phyloP scores from a whole-genome alignment of 306 rosid species.

The Luffa aegyptiaca region DNA sequence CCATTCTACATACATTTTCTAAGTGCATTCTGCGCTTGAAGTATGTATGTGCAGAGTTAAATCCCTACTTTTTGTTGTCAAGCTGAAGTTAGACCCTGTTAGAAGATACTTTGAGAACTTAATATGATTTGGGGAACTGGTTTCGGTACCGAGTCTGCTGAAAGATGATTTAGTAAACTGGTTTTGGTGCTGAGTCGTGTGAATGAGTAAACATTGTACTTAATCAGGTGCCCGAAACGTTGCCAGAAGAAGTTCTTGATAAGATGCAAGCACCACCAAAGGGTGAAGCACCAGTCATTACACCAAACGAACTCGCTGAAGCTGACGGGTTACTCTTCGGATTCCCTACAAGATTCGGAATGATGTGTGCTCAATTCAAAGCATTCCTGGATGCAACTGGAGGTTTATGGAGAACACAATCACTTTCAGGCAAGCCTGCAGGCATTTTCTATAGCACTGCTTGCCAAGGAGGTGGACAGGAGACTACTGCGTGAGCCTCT shows the following conservation, averaged over 20 bases:
- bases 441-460: slow-evolving; percentile 80
- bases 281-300: slow-evolving; percentile 60
- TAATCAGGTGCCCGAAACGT: slow-evolving; percentile 71
- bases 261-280: slow-evolving; percentile 85
- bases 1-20: not conserved
- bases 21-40: not conserved
- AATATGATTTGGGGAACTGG: not conserved
- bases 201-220: not conserved
- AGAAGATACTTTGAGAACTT: not conserved
- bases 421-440: slow-evolving; percentile 84
- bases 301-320: slow-evolving; percentile 52
- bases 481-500: slow-evolving; percentile 64
- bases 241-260: slow-evolving; percentile 51
- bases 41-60: not conserved
- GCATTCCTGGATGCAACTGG: slow-evolving; percentile 80
- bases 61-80: not conserved
- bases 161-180: not conserved
- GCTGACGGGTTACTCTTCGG: slow-evolving; percentile 85
- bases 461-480: slow-evolving; percentile 95
- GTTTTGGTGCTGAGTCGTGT: not conserved
- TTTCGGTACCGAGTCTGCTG: not conserved
- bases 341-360: slow-evolving; percentile 86
- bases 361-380: slow-evolving; percentile 86
- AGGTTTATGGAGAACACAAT: slow-evolving; percentile 66
- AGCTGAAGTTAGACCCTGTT: not conserved